Evolutionary conservation across 2,329 filamentous ascomycete genomes (phyloP).

Genomic region (Alternaria ventricosa): DNA sequence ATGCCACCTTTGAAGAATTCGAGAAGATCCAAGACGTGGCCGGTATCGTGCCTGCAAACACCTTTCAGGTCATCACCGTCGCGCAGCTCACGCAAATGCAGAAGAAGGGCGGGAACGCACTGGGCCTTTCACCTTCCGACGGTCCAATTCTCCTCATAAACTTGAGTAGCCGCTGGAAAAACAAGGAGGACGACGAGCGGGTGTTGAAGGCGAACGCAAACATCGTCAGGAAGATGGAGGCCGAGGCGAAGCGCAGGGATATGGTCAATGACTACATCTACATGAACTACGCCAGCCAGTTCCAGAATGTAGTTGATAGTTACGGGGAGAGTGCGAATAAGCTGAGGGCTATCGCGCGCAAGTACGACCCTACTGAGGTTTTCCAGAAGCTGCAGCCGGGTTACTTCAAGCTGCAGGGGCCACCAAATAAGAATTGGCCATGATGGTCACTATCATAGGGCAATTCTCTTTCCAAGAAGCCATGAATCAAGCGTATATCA

Average conservation of each 20-base stretch:
- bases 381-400: constrained; percentile 18
- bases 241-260: constrained; percentile 12
- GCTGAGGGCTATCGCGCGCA: constrained; percentile 6
- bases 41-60: constrained; percentile 19
- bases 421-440: constrained; percentile 1
- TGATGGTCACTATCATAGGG: background rate
- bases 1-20: constrained; percentile 19
- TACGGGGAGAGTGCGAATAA: constrained; percentile 46
- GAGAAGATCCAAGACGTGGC: background rate
- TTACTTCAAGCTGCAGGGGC: constrained; percentile 12
- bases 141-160: constrained; percentile 19
- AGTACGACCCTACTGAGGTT: constrained; percentile 15
- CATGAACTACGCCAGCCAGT: constrained; percentile 55
- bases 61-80: constrained; percentile 28
- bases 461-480: no score
- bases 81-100: constrained; percentile 21
- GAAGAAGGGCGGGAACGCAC: constrained; percentile 29
- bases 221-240: constrained; percentile 15
- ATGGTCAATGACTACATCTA: constrained; percentile 31
- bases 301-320: constrained; percentile 50
- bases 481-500: no score
- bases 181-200: constrained; percentile 20
- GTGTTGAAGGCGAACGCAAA: constrained; percentile 16
- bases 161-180: constrained; percentile 17
- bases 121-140: constrained; percentile 19